These are phyloP conservation scores for Aquilaria sinensis DNA, from an alignment of 345 rosid genomes.

Conservation along the genomic window DNA sequence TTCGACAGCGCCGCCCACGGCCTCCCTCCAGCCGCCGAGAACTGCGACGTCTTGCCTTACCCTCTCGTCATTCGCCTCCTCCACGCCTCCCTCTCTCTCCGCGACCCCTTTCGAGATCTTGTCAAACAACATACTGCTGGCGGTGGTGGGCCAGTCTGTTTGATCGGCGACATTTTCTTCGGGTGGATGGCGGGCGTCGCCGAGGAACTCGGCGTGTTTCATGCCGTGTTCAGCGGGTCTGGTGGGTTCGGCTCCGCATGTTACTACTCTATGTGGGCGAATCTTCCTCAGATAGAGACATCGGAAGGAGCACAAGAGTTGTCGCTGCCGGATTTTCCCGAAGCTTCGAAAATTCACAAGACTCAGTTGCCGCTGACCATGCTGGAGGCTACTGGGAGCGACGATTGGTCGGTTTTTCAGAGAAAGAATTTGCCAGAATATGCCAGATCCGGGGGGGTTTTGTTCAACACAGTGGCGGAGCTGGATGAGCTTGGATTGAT, in stretches of 20 bases:
- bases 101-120: slow-evolving; percentile 2
- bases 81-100: slow-evolving; percentile 48
- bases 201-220: neutral
- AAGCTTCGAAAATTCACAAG: slow-evolving; percentile 28
- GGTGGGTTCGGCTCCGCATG: slow-evolving; percentile 42
- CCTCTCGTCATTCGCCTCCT: slow-evolving; percentile 37
- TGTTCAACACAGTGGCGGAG: slow-evolving; percentile 26
- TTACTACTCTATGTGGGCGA: slow-evolving; percentile 43
- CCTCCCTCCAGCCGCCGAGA: slow-evolving; percentile 3
- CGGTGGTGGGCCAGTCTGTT: neutral
- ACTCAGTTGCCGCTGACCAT: slow-evolving; percentile 40
- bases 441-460: slow-evolving; percentile 24
- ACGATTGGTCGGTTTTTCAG: slow-evolving; percentile 39
- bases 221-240: slow-evolving; percentile 13
- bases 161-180: neutral
- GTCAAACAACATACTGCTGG: neutral
- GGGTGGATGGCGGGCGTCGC: neutral
- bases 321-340: neutral
- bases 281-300: slow-evolving; percentile 26
- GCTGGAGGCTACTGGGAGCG: slow-evolving; percentile 36
- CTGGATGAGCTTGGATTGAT: slow-evolving; percentile 25
- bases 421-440: slow-evolving; percentile 24
- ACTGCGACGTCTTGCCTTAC: neutral
- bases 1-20: neutral
- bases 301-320: neutral